Conservation (phyloP, 345 rosid genomes). For the Euphorbia pulcherrima region DNA sequence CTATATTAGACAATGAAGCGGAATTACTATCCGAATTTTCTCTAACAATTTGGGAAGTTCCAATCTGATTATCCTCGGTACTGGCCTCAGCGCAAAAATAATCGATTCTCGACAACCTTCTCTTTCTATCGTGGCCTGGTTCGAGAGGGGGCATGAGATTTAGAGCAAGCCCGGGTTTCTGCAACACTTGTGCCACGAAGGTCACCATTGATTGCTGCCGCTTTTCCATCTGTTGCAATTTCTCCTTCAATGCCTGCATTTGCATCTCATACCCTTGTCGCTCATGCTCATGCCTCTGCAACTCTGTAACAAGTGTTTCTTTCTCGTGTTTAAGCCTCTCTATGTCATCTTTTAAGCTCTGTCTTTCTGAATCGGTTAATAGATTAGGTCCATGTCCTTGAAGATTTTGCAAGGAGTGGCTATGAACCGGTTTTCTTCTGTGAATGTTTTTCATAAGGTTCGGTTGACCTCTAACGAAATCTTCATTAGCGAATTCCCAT, state of each 20-base stretch:
- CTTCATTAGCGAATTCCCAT: constrained; percentile 94
- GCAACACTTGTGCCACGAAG: constrained; percentile 46
- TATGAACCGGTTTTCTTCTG: constrained; percentile 86
- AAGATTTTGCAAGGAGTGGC: constrained; percentile 66
- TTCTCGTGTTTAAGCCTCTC: constrained; percentile 57
- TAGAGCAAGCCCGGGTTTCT: constrained; percentile 61
- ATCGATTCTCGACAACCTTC: constrained; percentile 60
- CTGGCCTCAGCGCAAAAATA: constrained; percentile 34
- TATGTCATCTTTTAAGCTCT: constrained; percentile 53
- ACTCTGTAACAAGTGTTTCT: constrained; percentile 47
- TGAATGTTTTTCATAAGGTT: constrained; percentile 80
- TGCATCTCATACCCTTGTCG: constrained; percentile 50
- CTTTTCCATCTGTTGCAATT: constrained; percentile 53
- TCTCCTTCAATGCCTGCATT: constrained; percentile 55
- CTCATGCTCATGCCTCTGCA: constrained; percentile 55
- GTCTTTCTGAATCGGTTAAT: constrained; percentile 62
- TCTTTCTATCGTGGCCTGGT: constrained; percentile 48
- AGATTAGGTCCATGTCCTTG: constrained; percentile 50
- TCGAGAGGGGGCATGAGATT: constrained; percentile 50
- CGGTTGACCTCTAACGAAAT: constrained; percentile 70
- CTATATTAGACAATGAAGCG: constrained; percentile 38
- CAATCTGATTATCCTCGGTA: constrained; percentile 38
- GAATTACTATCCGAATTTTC: constrained; percentile 35
- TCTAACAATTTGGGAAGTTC: constrained; percentile 32
- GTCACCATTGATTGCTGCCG: constrained; percentile 56